Base-by-base conservation (phyloP, 805 yeast genomes). In the Huiozyma sinensis region DNA sequence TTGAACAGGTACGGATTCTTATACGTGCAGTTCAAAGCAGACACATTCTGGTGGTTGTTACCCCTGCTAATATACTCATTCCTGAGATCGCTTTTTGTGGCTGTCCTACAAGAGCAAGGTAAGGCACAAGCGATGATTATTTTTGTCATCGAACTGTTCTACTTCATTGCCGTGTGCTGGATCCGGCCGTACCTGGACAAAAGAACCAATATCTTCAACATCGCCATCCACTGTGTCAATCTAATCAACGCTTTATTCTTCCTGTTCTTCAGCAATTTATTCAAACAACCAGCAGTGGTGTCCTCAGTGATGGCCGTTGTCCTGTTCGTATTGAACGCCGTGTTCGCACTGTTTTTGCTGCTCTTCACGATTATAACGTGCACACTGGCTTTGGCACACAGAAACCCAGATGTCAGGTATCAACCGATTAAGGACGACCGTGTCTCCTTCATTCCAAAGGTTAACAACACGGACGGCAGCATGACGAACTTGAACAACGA, bases 391-490 rank as follows among this genome's bases (percentile, higher is more conserved):
- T 64, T 92, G 55, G 52, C 89, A 31, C 81, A 83, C 63, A 87
- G 83, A 71, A 88, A 92, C 63, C 97, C 98, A 43, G 98, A 92
- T 65, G 78, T 90, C 7, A 76, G 95, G 54, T 92, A 92, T 68
- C 90, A 87, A 67, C 97, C 96, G 49, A 83, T 90, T 83, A 83
- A 83, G 55, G 98, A 92, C 64, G 98, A 92, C 60, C 78, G 98
- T 61, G 92, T 84, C 42, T 84, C 96, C n/a, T 92, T 92, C 63
- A 84, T 92, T 58, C 89, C 89, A 49, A 73, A 81, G 55, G 70
- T 71, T 44, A 79, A 69, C 44, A 63, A 63, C 32, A 64, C 52
- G 41, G 62, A 37, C 6, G 51, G 52, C 37, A 11, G 33, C 33
- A 45, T 41, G 12, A 43, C 45, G 32, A 50, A 51, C 37, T 58